These are phyloP conservation scores for Venustampulla echinocandica DNA, from an alignment of 495 filamentous ascomycete genomes.

Conservation along the genomic window DNA sequence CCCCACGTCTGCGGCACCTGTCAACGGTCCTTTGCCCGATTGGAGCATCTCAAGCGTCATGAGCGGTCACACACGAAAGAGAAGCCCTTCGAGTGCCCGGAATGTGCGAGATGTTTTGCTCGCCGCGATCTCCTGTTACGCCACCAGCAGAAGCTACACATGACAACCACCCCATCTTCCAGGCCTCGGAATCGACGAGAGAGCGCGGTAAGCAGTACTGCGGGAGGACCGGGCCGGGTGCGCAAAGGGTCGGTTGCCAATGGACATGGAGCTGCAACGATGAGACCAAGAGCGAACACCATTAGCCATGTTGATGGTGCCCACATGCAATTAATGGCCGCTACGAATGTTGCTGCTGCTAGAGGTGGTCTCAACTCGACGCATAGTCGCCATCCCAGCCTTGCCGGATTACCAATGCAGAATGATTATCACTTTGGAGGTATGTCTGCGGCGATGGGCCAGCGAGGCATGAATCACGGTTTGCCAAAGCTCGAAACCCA, in stretches of 20 bases:
- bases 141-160: constrained; percentile 98
- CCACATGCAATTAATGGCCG: constrained; percentile 61
- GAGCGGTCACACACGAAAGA: constrained; percentile 99
- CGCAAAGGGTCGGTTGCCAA: constrained; percentile 88
- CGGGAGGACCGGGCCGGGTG: constrained; percentile 57
- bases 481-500: constrained; percentile 81
- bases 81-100: constrained; percentile 97
- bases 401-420: constrained; percentile 56
- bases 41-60: constrained; percentile 97
- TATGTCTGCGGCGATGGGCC: constrained; percentile 58
- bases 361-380: constrained; percentile 24
- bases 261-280: constrained; percentile 40
- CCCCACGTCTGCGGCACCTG: constrained; percentile 94
- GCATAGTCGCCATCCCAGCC: constrained; percentile 57
- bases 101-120: constrained; percentile 92
- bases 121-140: constrained; percentile 84
- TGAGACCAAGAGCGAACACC: constrained; percentile 91
- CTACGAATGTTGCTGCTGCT: constrained; percentile 42
- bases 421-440: constrained; percentile 58
- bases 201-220: constrained; percentile 72
- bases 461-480: constrained; percentile 54
- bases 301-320: constrained; percentile 87
- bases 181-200: constrained; percentile 78
- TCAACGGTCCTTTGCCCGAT: constrained; percentile 81
- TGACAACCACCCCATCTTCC: constrained; percentile 87